Conservation (phyloP, 352 stramenopile genomes). For the Nothophytophthora sp. region DNA sequence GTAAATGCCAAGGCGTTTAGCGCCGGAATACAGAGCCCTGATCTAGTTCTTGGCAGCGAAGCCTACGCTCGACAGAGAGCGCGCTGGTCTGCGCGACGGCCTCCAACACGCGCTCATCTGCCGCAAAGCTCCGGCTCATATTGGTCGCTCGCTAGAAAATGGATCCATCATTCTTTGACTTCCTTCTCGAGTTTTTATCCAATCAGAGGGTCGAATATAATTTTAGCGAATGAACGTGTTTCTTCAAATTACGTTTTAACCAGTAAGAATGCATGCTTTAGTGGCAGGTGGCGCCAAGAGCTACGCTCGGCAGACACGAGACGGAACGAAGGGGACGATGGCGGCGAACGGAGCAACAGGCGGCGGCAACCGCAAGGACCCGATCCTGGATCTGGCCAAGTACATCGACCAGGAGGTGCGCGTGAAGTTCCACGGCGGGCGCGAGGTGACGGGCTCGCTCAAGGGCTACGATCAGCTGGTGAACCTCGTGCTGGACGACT, state of each 20-base stretch:
- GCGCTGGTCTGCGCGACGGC: slow-evolving; percentile 34
- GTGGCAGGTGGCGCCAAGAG: background rate
- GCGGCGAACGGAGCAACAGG: slow-evolving; percentile 53
- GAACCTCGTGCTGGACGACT: slow-evolving; percentile 97
- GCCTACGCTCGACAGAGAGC: slow-evolving; percentile 45
- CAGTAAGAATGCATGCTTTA: slow-evolving; percentile 16
- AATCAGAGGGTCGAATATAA: too few relatives aligned
- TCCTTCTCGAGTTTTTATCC: too few relatives aligned
- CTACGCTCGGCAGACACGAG: background rate
- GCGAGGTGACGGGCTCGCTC: slow-evolving; percentile 92
- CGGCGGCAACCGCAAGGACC: slow-evolving; percentile 57
- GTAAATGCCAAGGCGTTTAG: background rate
- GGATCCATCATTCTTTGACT: slow-evolving; percentile 1
- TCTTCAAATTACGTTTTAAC: too few relatives aligned
- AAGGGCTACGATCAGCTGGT: slow-evolving; percentile 97
- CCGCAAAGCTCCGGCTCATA: slow-evolving; percentile 48
- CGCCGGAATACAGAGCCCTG: background rate
- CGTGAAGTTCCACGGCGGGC: slow-evolving; percentile 94
- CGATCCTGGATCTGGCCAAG: slow-evolving; percentile 95
- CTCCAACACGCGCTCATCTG: slow-evolving; percentile 68
- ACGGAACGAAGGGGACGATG: slow-evolving; percentile 32
- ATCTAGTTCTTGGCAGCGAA: background rate
- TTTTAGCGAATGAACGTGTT: too few relatives aligned
- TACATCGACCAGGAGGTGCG: slow-evolving; percentile 95
- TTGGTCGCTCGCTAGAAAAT: slow-evolving; percentile 10